Evolutionary conservation across 2,329 filamentous ascomycete species (phyloP), one percentile per base, ranked within the genome.

Genomic region (Aspergillus sp.): DNA sequence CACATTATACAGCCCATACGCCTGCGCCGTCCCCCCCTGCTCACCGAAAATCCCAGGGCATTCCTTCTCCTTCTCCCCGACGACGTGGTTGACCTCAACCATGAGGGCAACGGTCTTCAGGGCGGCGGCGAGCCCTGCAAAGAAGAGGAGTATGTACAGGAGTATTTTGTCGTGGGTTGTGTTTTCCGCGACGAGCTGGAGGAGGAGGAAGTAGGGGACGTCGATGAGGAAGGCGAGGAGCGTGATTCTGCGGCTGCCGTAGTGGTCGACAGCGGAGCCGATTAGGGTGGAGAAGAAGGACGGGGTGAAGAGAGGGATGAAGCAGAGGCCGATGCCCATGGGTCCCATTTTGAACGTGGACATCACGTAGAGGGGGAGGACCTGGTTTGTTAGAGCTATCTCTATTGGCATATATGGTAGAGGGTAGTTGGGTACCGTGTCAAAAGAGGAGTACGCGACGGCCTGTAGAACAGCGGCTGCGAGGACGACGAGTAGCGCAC

Each of bases 41-140:
- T 73, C 73, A 1, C 85, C 85, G 68, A 86, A 87, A 6, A 82
- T 73, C 1, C 80, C 78, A 1, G 81, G 80, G 6, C 76, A 74
- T 49, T 79, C 76, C 58, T 75, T 77, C 67, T 87, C 85, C 68
- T 86, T 85, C 1, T 77, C 79, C 59, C 83, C 82, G 0, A 87
- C 82, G 1, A 85, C 77, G 50, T 83, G 82, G 3, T 82, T 82
- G 50, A 92, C 87, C 76, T 92, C 90, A 0, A 89, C 89, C 86
- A 91, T 89, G 30, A 91, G 75, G 0, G 89, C 85, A 1, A 88
- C 85, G 66, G 88, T 83, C 0, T 84, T 81, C 9, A 90, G 77
- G 0, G 83, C 81, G 1, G 90, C 74, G 0, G 82, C 81, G 3
- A 85, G 65, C 0, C 90, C 90, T 2, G 87, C 77, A 0, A 89